phyloP scores from a whole-genome alignment of 1,139 yeast species.

The Nakaseomyces bracarensis region DNA sequence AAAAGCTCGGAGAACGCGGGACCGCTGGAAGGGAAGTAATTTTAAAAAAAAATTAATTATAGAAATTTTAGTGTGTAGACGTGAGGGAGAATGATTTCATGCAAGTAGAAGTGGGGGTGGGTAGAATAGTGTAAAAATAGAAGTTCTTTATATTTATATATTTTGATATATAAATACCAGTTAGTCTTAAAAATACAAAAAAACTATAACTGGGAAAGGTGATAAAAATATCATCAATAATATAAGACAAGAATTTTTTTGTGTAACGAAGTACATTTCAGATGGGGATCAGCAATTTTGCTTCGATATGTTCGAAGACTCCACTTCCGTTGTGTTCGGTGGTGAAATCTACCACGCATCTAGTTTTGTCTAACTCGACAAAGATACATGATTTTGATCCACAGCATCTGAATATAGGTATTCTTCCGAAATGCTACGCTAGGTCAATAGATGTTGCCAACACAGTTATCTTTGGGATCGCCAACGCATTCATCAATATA shows the following conservation, averaged over 20 bases:
- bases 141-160: no score
- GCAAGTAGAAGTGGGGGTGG: no score
- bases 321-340: slow-evolving; percentile 65
- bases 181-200: no score
- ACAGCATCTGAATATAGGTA: slow-evolving; percentile 38
- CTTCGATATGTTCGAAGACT: slow-evolving; percentile 54
- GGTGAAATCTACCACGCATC: slow-evolving; percentile 26
- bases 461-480: slow-evolving; percentile 85
- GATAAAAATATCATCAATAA: no score
- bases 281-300: slow-evolving; percentile 64
- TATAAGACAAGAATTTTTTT: no score
- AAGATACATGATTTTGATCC: slow-evolving; percentile 21
- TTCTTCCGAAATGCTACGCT: slow-evolving; percentile 73
- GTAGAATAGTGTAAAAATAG: no score
- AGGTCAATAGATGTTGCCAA: slow-evolving; percentile 81
- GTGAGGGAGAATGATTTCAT: no score
- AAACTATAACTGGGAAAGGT: no score
- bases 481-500: slow-evolving; percentile 77
- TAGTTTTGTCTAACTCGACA: slow-evolving; percentile 21
- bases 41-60: no score
- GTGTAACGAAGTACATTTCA: background rate
- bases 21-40: background rate
- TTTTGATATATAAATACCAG: no score
- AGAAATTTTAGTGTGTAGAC: no score
- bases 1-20: background rate